A percentile compares a stretch with the other conserved stretches of the same genome.
Evolutionary conservation across 495 filamentous ascomycete genomes (phyloP).

Genomic region (Zalerion maritima): DNA sequence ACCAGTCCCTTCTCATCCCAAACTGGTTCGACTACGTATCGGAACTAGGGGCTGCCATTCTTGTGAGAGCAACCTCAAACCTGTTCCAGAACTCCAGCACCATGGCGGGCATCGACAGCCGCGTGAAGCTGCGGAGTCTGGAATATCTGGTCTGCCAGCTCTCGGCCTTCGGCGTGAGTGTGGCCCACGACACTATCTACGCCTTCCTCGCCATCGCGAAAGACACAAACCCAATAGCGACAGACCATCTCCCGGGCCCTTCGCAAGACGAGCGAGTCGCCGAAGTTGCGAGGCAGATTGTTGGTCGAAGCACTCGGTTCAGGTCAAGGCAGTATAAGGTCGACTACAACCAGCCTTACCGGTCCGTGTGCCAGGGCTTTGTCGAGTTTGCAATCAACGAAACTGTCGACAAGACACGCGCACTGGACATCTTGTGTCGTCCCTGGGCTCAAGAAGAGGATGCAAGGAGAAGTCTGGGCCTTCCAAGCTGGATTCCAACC

Average conservation of each 20-base stretch:
- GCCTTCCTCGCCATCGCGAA: constrained; percentile 16
- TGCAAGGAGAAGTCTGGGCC: neutral
- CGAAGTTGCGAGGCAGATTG: constrained; percentile 2
- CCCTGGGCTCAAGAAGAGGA: constrained; percentile 13
- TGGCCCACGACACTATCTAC: constrained; percentile 19
- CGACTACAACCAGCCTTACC: constrained; percentile 17
- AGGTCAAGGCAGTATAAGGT: constrained; percentile 11
- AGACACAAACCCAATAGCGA: constrained; percentile 10
- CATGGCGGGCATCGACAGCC: neutral
- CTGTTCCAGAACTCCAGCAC: constrained; percentile 13
- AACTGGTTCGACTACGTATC: constrained; percentile 15
- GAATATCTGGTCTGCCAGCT: constrained; percentile 18
- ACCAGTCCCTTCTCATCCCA: constrained; percentile 5
- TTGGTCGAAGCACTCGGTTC: constrained; percentile 2
- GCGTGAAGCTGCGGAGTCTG: constrained; percentile 9
- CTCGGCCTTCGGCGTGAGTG: constrained; percentile 12
- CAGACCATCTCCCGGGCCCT: no score
- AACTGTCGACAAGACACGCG: constrained; percentile 6
- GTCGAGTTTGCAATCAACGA: constrained; percentile 14
- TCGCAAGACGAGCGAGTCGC: constrained; percentile 2
- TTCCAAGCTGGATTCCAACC: no score
- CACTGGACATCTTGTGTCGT: constrained; percentile 19
- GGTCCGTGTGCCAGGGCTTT: constrained; percentile 19
- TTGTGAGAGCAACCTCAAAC: constrained; percentile 19
- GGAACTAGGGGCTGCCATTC: constrained; percentile 16